A percentile compares a stretch with the other conserved stretches of the same genome.
These are phyloP conservation scores for Phaeophleospora eucalypticola DNA, from an alignment of 2,329 filamentous ascomycete genomes.

Conservation along the genomic window DNA sequence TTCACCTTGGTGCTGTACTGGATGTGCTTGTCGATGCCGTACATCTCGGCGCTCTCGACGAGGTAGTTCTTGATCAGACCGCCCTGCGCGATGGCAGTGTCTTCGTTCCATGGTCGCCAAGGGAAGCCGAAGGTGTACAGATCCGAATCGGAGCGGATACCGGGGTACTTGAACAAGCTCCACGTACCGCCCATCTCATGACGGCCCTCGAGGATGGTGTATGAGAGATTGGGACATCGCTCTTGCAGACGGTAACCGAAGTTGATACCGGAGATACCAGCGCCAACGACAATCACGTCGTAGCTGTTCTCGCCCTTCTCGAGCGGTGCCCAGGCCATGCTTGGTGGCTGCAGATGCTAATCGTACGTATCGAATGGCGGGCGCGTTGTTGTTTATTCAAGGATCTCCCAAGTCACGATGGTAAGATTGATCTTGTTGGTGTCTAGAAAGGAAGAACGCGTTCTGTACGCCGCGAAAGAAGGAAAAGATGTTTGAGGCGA, in stretches of 20 bases:
- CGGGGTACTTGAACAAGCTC: slow-evolving; percentile 71
- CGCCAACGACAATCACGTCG: slow-evolving; percentile 61
- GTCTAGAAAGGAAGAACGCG: too few relatives aligned
- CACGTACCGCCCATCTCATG: slow-evolving; percentile 69
- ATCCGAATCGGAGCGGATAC: slow-evolving; percentile 55
- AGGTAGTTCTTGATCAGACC: slow-evolving; percentile 44
- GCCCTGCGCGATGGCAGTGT: slow-evolving; percentile 44
- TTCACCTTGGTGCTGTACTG: slow-evolving; percentile 41
- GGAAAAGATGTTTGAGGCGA: too few relatives aligned
- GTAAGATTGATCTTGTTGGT: too few relatives aligned
- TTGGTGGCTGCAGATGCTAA: too few relatives aligned
- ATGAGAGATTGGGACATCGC: slow-evolving; percentile 51
- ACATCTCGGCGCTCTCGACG: slow-evolving; percentile 39
- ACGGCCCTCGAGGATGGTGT: slow-evolving; percentile 65
- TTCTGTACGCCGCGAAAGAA: too few relatives aligned
- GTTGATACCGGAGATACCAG: slow-evolving; percentile 73
- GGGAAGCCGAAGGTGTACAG: slow-evolving; percentile 55
- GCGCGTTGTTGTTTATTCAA: too few relatives aligned
- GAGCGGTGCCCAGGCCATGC: slow-evolving; percentile 23
- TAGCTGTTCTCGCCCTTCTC: slow-evolving; percentile 27
- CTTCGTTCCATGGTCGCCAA: slow-evolving; percentile 64
- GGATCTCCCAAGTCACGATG: too few relatives aligned
- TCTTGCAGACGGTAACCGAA: slow-evolving; percentile 58
- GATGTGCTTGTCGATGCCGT: slow-evolving; percentile 46
- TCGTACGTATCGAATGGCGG: too few relatives aligned